Conservation (phyloP, 805 yeast species). For the Kodamaea kakaduensis region DNA sequence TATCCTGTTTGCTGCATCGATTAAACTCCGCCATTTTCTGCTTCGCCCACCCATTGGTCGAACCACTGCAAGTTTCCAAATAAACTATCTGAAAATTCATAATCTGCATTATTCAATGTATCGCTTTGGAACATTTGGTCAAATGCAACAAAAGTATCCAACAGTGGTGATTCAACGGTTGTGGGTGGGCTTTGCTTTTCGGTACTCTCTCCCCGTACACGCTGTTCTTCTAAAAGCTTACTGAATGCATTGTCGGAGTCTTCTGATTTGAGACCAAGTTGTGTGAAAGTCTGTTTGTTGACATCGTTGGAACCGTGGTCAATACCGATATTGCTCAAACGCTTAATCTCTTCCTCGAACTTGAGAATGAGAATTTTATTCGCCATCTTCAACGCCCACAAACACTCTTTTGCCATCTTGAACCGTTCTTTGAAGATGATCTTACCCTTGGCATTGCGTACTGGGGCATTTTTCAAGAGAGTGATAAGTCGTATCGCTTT, state of each 20-base stretch:
- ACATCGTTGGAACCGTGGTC: constrained; percentile 53
- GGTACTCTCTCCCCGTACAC: constrained; percentile 11
- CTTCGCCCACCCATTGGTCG: constrained; percentile 51
- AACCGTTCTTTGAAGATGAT: constrained; percentile 30
- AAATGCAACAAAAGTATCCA: too few relatives aligned
- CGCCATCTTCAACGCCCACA: constrained; percentile 59
- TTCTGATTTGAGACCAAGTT: constrained; percentile 34
- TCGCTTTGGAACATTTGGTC: too few relatives aligned
- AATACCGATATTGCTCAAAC: constrained; percentile 40
- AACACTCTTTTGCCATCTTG: constrained; percentile 55
- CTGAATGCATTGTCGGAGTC: constrained; percentile 13
- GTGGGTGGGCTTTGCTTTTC: neutral
- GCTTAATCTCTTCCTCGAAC: constrained; percentile 36
- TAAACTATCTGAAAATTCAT: constrained; percentile 25
- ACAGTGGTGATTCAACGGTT: neutral
- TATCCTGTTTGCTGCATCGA: too few relatives aligned
- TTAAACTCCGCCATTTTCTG: too few relatives aligned
- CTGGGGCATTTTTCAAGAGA: constrained; percentile 26
- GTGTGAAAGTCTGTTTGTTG: constrained; percentile 45
- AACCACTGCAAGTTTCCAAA: constrained; percentile 51
- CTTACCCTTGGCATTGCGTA: constrained; percentile 28
- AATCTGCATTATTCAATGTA: constrained; percentile 10
- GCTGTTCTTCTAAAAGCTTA: constrained; percentile 17
- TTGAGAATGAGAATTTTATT: constrained; percentile 48
- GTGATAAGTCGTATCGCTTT: constrained; percentile 22